phyloP scores from a whole-genome alignment of 192 early-diverging fungal genomes.

The Coemansia sp. region DNA sequence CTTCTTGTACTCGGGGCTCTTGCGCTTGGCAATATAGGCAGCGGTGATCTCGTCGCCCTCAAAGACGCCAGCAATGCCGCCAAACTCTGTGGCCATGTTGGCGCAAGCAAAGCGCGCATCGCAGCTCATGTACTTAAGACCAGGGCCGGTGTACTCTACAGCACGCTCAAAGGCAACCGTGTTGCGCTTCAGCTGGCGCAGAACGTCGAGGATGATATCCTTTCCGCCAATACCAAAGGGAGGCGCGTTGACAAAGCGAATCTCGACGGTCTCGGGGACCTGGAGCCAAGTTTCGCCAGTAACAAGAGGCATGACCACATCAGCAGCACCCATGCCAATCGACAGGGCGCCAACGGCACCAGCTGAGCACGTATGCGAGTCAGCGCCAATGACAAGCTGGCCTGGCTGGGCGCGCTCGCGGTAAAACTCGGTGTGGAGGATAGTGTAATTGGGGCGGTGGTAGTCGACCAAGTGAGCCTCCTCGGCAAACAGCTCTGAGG shows the following conservation, averaged over 20 bases:
- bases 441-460: conserved; percentile 74
- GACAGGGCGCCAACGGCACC: conserved; percentile 76
- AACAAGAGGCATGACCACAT: conserved; percentile 79
- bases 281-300: conserved; percentile 82
- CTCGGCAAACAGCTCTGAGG: conserved; percentile 64
- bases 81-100: conserved; percentile 86
- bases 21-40: conserved; percentile 69
- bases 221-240: conserved; percentile 80
- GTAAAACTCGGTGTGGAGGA: conserved; percentile 83
- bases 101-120: conserved; percentile 78
- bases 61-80: conserved; percentile 80
- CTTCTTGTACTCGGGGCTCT: conserved; percentile 66
- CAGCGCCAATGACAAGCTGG: conserved; percentile 76
- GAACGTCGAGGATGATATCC: conserved; percentile 75
- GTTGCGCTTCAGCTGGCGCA: conserved; percentile 80
- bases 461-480: conserved; percentile 71
- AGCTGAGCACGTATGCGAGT: conserved; percentile 80
- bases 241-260: conserved; percentile 68
- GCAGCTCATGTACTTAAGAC: conserved; percentile 75
- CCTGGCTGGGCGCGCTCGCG: conserved; percentile 78
- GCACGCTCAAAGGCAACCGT: conserved; percentile 78
- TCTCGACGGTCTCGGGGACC: conserved; percentile 78
- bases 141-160: conserved; percentile 73
- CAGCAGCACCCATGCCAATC: conserved; percentile 77
- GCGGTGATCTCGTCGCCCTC: conserved; percentile 73